These are phyloP conservation scores for Phaeosphaeria sp. DNA, from an alignment of 2,329 filamentous ascomycete species.

Conservation along the genomic window DNA sequence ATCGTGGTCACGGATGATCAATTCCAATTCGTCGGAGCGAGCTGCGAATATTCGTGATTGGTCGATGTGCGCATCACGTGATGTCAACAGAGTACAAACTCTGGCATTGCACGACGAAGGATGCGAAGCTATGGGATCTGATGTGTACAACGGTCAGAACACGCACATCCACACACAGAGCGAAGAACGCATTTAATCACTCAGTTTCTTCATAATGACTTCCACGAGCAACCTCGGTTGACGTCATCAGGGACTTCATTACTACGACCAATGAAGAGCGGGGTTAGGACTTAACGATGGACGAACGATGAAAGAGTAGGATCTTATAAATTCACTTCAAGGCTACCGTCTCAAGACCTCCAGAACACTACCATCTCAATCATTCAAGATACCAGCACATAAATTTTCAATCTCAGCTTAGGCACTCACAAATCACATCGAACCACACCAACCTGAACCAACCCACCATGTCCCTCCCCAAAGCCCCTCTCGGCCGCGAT, in stretches of 20 bases:
- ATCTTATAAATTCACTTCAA: not conserved
- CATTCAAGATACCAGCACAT: not conserved
- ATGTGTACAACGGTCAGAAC: not conserved
- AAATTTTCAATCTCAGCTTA: not conserved
- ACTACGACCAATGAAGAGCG: not conserved
- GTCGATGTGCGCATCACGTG: not conserved
- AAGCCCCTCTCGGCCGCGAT: slow-evolving; percentile 58
- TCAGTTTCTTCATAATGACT: not conserved
- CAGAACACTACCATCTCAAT: not conserved
- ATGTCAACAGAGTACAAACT: not conserved
- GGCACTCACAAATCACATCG: no score
- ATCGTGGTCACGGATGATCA: no score
- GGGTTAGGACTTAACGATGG: not conserved
- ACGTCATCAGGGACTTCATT: not conserved
- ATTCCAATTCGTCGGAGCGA: no score
- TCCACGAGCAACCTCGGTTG: not conserved
- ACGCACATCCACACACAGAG: not conserved
- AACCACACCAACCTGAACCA: not conserved
- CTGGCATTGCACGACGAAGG: not conserved
- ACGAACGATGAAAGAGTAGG: not conserved
- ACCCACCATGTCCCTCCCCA: slow-evolving; percentile 46
- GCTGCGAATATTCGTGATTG: no score
- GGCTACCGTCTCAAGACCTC: not conserved
- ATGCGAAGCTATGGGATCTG: not conserved
- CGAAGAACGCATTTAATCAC: not conserved